A percentile compares a stretch with the other conserved stretches of the same genome.
Conservation (phyloP, 2,329 filamentous ascomycete species). For the Colletotrichum sojae region DNA sequence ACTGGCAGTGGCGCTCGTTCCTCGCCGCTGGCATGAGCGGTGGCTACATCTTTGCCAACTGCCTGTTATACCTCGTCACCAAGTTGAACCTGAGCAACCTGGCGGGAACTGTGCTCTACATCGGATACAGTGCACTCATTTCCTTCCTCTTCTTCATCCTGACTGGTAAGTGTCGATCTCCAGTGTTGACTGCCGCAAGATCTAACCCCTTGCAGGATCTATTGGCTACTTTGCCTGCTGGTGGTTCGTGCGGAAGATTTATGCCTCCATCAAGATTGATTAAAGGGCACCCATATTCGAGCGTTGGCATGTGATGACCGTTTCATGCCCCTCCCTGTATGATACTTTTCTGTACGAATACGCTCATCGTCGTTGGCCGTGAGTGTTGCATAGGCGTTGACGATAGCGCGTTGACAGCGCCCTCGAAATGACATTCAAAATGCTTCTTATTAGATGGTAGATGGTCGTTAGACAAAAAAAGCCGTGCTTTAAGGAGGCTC, state of each 20-base stretch:
- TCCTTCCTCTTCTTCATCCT: slow-evolving; percentile 94
- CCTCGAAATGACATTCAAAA: slow-evolving; percentile 5
- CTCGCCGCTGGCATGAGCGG: slow-evolving; percentile 91
- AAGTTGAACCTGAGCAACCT: slow-evolving; percentile 88
- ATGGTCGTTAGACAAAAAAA: slow-evolving; percentile 26
- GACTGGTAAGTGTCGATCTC: slow-evolving; percentile 77
- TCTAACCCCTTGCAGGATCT: slow-evolving; percentile 71
- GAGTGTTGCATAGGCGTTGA: slow-evolving; percentile 16
- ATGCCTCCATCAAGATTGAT: slow-evolving; percentile 98
- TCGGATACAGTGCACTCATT: slow-evolving; percentile 92
- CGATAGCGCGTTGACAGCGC: slow-evolving; percentile 16
- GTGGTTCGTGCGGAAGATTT: slow-evolving; percentile 95
- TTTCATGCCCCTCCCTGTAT: slow-evolving; percentile 27
- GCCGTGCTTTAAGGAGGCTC: not conserved
- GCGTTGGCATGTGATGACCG: slow-evolving; percentile 16
- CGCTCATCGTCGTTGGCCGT: not conserved
- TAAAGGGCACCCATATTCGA: slow-evolving; percentile 56
- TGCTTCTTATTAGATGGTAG: slow-evolving; percentile 25
- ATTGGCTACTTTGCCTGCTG: slow-evolving; percentile 97
- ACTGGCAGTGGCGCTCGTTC: slow-evolving; percentile 99
- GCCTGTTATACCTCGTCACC: slow-evolving; percentile 90
- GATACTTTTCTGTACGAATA: slow-evolving; percentile 30
- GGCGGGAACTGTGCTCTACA: slow-evolving; percentile 89
- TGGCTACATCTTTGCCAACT: slow-evolving; percentile 92
- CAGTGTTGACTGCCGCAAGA: not conserved